Evolutionary conservation across 2,329 filamentous ascomycete species (phyloP).

Genomic region (Fusarium veterinarium): DNA sequence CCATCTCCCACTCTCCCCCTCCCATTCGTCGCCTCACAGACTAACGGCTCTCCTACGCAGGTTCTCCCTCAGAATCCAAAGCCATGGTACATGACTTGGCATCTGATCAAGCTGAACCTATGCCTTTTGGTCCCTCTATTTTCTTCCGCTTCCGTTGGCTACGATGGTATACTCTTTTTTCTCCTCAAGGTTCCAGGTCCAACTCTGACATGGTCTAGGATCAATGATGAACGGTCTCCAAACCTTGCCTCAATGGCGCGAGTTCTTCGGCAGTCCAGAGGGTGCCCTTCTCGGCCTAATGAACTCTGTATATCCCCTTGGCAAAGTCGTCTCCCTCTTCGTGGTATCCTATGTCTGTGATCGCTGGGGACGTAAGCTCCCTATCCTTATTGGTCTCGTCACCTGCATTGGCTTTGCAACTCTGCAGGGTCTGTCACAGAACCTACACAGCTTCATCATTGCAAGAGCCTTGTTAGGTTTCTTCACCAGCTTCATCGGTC

Average conservation of each 20-base stretch:
- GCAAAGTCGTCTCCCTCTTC: slow-evolving; percentile 52
- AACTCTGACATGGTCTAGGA: slow-evolving; percentile 22
- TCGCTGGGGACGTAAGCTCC: slow-evolving; percentile 53
- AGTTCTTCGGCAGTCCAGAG: slow-evolving; percentile 52
- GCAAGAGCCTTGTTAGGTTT: slow-evolving; percentile 49
- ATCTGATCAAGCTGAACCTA: neutral
- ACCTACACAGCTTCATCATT: slow-evolving; percentile 45
- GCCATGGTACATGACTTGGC: neutral
- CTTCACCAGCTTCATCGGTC: slow-evolving; percentile 45
- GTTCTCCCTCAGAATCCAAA: neutral
- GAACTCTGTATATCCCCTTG: slow-evolving; percentile 52
- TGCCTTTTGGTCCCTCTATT: neutral
- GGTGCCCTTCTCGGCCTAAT: slow-evolving; percentile 52
- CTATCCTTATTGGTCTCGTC: slow-evolving; percentile 50
- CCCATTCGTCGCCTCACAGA: rapidly evolving
- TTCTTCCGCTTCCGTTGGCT: neutral
- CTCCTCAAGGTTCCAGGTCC: rapidly evolving
- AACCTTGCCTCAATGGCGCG: slow-evolving; percentile 53
- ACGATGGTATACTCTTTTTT: neutral
- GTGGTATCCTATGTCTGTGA: slow-evolving; percentile 53
- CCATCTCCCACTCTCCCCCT: rapidly evolving
- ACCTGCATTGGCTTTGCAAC: slow-evolving; percentile 46
- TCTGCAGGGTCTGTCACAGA: slow-evolving; percentile 47
- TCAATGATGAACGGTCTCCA: slow-evolving; percentile 60
- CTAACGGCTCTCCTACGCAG: rapidly evolving